Base-by-base conservation (phyloP, 1,284 basidiomycete genomes). In the Sanghuangporus baumii region DNA sequence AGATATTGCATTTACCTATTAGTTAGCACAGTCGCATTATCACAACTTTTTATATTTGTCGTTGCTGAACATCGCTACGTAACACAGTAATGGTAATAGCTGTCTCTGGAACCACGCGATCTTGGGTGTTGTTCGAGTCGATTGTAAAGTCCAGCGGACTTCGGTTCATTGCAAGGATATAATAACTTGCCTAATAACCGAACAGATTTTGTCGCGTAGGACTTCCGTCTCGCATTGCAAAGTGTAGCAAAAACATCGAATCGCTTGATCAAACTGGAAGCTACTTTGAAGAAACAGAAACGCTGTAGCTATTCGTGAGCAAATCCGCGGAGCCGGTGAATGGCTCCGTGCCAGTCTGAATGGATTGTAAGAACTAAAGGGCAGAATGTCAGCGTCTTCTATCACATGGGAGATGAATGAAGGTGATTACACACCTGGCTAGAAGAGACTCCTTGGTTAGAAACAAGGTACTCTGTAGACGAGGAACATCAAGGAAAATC, bases 271-370 rank as follows among this genome's bases (percentile, higher is more conserved):
- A 31, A 31, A 31, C 54, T 2, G 12, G 43, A 57, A 16, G 1
- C 41, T 63, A 63, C 34, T 63, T 63, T 6, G 61, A 38, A 2
- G 57, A 62, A 57, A 76, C 71, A 26, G 70, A 69, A 59, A 78
- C 76, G 57, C 72, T 73, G 65, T 75, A 81, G 43, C 66, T 72
- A 20, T 69, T 69, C 37, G 72, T 81, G 60, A 78, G 65, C 40
- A 81, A 71, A 46, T 72, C 72, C 38, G 80, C 81, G 11, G 70
- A 69, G 18, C 81, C 81, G 38, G 71, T 75, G 69, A 81, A 81
- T 1, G 79, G 71, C 65, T 81, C 80, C 2, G 78, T 80, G 6
- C 81, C 81, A 4, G 79, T 70, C 67, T 81, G 78, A 26, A 82
- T 76, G 9, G 73, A 68, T 72, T 82, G 78, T 47, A 82, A 67